Conservation (phyloP, 352 stramenopile species). For the Phytophthora citricola region DNA sequence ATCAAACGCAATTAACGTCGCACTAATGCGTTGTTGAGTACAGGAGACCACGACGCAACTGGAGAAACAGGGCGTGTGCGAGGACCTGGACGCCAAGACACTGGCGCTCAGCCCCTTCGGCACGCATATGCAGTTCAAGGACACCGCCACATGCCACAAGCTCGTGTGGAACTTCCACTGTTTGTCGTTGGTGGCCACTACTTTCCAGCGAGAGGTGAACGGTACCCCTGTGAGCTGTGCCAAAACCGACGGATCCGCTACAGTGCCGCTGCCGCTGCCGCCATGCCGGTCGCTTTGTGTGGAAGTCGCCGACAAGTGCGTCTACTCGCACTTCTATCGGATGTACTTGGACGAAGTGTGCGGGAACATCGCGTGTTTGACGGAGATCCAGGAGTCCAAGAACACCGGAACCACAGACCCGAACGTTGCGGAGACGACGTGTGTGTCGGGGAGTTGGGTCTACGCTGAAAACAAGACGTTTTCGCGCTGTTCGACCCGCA, state of each 20-base stretch:
- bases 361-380: conserved; percentile 66
- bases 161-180: conserved; percentile 85
- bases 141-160: conserved; percentile 57
- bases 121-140: conserved; percentile 69
- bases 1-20: neutral
- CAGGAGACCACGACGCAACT: conserved; percentile 65
- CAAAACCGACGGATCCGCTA: conserved; percentile 15
- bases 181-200: conserved; percentile 65
- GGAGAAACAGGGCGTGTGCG: conserved; percentile 75
- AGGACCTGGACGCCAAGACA: conserved; percentile 75
- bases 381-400: conserved; percentile 49
- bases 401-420: conserved; percentile 34
- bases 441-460: conserved; percentile 59
- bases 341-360: conserved; percentile 73
- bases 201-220: conserved; percentile 50
- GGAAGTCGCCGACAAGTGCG: conserved; percentile 78
- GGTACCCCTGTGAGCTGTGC: conserved; percentile 45
- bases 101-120: conserved; percentile 63
- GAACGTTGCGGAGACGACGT: conserved; percentile 45
- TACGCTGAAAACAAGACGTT: conserved; percentile 54
- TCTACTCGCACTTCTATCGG: conserved; percentile 77
- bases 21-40: neutral
- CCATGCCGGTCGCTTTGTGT: conserved; percentile 78
- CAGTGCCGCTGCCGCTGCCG: conserved; percentile 50
- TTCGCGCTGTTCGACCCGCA: conserved; percentile 63